Base-by-base conservation (phyloP, 2,329 filamentous ascomycete species). In the Lecanoromycetidae sp. region DNA sequence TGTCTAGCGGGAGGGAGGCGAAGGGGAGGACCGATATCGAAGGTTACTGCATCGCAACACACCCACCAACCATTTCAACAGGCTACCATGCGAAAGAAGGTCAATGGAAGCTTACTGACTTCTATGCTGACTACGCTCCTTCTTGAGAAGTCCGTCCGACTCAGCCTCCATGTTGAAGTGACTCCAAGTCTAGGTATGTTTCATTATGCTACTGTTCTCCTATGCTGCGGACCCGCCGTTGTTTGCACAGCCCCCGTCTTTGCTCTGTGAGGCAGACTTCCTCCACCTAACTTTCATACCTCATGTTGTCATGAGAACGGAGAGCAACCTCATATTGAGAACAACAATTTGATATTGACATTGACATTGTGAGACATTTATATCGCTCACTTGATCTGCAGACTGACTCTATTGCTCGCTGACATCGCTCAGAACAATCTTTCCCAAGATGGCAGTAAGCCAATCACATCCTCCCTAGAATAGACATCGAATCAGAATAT, bases 191-290 rank as follows among this genome's bases (percentile, higher is more conserved):
- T 27, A n/a, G 9, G 17, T 8, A 15, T 17, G 48, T 50, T 46
- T 46, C 48, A 50, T 20, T 32, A 27, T 23, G n/a, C 1, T 10
- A 4, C 20, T 25, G 9, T 34, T 7, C 23, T 12, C 19, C 17
- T 9, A 5, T 10, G 26, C 42, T 46, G 48, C 48, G 44, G 36
- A 29, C 37, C 35, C 29, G 36, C 25, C 19, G 30, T 30, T n/a
- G n/a, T 17, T 40, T 51, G 40, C 49, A 51, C 49, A 51, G 49
- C 49, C 49, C 25, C 44, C 9, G 15, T 34, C 13, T 37, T 10
- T 17, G n/a, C 36, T 34, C 32, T 7, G n/a, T 43, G 29, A 51
- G 45, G 49, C 49, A 48, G 40, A 51, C 30, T 48, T 33, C 34
- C 27, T 27, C 13, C 32, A 26, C n/a, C n/a, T n/a, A n/a, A n/a